phyloP scores from a whole-genome alignment of 1,284 basidiomycete genomes.

The Austroboletus olivaceoglutinosus region DNA sequence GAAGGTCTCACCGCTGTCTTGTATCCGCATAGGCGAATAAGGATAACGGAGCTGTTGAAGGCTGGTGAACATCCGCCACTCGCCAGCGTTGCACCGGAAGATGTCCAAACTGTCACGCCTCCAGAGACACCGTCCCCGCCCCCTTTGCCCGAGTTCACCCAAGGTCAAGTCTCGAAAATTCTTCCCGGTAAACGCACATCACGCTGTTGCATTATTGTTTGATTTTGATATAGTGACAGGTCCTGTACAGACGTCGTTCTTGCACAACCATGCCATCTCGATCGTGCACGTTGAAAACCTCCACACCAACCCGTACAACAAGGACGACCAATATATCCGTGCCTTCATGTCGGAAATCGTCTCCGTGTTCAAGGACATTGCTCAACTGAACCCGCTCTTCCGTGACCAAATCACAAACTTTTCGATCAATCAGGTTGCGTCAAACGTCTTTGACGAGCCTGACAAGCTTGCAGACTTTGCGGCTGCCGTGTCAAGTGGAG shows the following conservation, averaged over 20 bases:
- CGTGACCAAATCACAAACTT: slow-evolving; percentile 98
- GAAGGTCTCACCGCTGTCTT: slow-evolving; percentile 92
- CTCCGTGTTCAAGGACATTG: slow-evolving; percentile 98
- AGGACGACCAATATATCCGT: slow-evolving; percentile 91
- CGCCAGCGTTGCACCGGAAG: slow-evolving; percentile 47
- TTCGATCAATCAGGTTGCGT: slow-evolving; percentile 90
- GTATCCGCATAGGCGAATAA: slow-evolving; percentile 92
- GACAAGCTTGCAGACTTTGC: slow-evolving; percentile 98
- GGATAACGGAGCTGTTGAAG: slow-evolving; percentile 84
- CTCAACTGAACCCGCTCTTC: slow-evolving; percentile 96
- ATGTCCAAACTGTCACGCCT: slow-evolving; percentile 47
- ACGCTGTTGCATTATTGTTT: not conserved
- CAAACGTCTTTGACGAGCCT: slow-evolving; percentile 98
- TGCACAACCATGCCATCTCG: slow-evolving; percentile 87
- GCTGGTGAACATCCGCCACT: slow-evolving; percentile 50
- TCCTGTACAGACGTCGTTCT: slow-evolving; percentile 83
- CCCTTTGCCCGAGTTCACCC: slow-evolving; percentile 34
- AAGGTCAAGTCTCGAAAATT: slow-evolving; percentile 17
- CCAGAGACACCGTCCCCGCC: slow-evolving; percentile 50
- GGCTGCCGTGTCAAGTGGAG: slow-evolving; percentile 91
- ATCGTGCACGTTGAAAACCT: slow-evolving; percentile 91
- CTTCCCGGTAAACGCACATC: slow-evolving; percentile 13
- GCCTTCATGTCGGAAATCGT: slow-evolving; percentile 98
- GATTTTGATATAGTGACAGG: slow-evolving; percentile 32
- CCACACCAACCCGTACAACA: slow-evolving; percentile 79